Evolutionary conservation across 169 alveolate species (phyloP), one percentile per base, ranked within the genome.

Genomic region (Plasmodium reichenowi): DNA sequence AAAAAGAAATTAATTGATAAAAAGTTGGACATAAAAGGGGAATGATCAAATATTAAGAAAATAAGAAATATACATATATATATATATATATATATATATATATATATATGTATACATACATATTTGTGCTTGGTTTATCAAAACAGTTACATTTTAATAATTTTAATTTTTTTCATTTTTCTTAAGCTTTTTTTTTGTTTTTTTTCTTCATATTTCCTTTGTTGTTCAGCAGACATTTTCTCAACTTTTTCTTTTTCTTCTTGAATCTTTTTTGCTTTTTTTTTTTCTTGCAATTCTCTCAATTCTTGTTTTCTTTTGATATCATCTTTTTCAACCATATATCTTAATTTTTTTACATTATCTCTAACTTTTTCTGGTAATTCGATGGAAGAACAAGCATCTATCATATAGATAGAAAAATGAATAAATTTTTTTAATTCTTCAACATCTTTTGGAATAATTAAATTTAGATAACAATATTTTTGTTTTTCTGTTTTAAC

Each of bases 171-270:
- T 20, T 83, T 83, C 74, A 70, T 83, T 50, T 83, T 83, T 45
- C 71, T 83, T 67, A 83, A 68, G 13, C 48, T 70, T 63, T 83
- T 83, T 72, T 83, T 83, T 56, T 83, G 83, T 52, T 83, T 83
- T 62, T 71, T 83, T 17, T 83, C 91, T 54, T 83, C 91, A 50
- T 83, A 83, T 45, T 83, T 83, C 48, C 91, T 68, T 73, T 83
- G 91, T 50, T 83, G 91, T 32, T 83, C 86, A 20, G 91, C 74
- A 2, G 91, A 70, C 91, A 83, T 83, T 62, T 83, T 83, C 13
- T 71, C 85, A 9, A 83, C 32, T 70, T 38, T 83, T 50, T 83
- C 91, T 15, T 83, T 67, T 62, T 83, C 91, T 48, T 83, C 86
- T 45, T 83, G 91, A 48, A 83, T 60, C 32, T 83, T 83, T 58